Conservation (phyloP, 176 grass and related monocot species). For the Eleusine indica region DNA sequence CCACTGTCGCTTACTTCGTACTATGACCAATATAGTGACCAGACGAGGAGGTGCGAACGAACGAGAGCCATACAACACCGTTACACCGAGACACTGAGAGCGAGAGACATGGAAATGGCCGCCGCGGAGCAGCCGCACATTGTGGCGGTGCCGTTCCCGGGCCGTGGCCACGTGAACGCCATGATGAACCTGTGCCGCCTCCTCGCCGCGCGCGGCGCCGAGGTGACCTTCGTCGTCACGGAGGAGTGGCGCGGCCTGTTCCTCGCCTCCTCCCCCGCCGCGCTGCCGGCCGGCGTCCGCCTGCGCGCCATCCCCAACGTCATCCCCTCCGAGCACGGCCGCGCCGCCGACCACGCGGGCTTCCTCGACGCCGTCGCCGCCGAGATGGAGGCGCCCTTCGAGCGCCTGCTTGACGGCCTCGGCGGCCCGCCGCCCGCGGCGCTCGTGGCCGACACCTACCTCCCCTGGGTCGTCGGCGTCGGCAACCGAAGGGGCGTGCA, state of each 20-base stretch:
- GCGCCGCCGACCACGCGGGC: conserved; percentile 53
- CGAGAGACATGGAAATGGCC: neutral
- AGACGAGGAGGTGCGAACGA: neutral
- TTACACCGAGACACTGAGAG: neutral
- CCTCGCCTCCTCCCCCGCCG: conserved; percentile 18
- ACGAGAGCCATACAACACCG: neutral
- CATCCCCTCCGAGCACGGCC: conserved; percentile 69
- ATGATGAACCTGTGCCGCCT: conserved; percentile 61
- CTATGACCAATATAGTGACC: neutral
- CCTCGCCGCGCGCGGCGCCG: conserved; percentile 50
- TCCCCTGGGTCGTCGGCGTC: conserved; percentile 62
- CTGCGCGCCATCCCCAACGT: conserved; percentile 66
- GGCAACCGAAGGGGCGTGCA: conserved; percentile 56
- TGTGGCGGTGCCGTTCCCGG: conserved; percentile 67
- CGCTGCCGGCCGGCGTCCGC: conserved; percentile 33
- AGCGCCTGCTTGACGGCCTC: conserved; percentile 55
- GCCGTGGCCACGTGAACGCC: conserved; percentile 71
- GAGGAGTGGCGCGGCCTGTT: conserved; percentile 72
- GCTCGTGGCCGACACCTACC: conserved; percentile 47
- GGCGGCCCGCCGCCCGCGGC: conserved; percentile 35
- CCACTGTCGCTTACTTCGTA: too few species aligned
- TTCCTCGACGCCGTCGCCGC: conserved; percentile 61
- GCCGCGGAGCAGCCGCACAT: conserved; percentile 43
- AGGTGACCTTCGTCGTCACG: conserved; percentile 63
- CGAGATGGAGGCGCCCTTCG: conserved; percentile 62